Conservation (phyloP, 75 land plant genomes). For the Adiantum capillusveneris region DNA sequence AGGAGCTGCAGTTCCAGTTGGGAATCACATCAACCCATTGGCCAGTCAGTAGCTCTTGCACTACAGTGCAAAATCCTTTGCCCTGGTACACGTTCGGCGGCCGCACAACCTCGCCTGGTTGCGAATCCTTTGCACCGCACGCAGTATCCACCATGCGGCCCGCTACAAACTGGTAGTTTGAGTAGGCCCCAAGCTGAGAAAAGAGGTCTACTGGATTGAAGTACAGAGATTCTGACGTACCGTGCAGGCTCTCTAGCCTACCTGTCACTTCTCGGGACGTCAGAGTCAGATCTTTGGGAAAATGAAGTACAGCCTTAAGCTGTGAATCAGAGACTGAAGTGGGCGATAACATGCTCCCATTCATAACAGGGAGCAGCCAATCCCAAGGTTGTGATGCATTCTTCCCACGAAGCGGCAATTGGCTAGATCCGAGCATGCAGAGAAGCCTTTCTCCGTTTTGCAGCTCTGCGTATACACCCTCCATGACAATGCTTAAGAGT, state of each 20-base stretch:
- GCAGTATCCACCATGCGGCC: conserved; percentile 30
- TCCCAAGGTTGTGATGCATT: conserved; percentile 39
- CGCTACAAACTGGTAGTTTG: conserved; percentile 39
- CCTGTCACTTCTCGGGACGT: conserved; percentile 36
- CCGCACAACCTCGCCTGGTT: background rate
- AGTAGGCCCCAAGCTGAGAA: conserved; percentile 26
- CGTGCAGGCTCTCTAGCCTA: conserved; percentile 40
- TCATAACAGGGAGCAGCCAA: conserved; percentile 11
- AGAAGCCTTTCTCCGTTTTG: conserved; percentile 36
- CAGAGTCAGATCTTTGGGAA: conserved; percentile 32
- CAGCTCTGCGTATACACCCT: conserved; percentile 43
- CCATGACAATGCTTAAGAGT: conserved; percentile 24
- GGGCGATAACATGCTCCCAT: background rate
- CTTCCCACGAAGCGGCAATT: conserved; percentile 35
- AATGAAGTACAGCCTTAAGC: conserved; percentile 37
- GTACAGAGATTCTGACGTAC: conserved; percentile 10
- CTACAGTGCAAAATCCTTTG: conserved; percentile 27
- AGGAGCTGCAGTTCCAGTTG: conserved; percentile 37
- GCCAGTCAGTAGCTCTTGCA: conserved; percentile 16
- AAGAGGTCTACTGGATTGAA: conserved; percentile 40
- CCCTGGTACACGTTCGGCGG: conserved; percentile 31
- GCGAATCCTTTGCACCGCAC: conserved; percentile 10
- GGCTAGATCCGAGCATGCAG: conserved; percentile 51
- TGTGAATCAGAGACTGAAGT: conserved; percentile 32
- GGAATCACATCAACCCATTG: conserved; percentile 33